Base-by-base conservation (phyloP, 2,329 filamentous ascomycete genomes). In the Cladophialophora chaetospira region DNA sequence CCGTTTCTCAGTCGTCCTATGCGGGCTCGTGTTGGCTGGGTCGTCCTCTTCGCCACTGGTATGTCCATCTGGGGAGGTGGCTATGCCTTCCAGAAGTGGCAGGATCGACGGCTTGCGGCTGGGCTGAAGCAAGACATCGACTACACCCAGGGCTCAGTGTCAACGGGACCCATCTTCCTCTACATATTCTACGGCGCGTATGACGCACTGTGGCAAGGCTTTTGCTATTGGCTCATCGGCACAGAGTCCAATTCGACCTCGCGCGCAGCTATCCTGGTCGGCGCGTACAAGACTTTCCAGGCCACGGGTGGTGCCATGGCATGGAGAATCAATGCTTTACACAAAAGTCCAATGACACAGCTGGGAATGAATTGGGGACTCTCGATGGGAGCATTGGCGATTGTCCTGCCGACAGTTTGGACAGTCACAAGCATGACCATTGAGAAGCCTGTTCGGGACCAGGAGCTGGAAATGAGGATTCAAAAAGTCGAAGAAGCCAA, bases 311-410 rank as follows among this genome's bases (percentile, higher is more conserved):
- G 87, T 2, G 91, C 88, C 57, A 82, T 73, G 53, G 75, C 73
- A 58, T 78, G 72, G 49, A 63, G 63, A 6, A 60, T 67, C 50
- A 66, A 68, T 38, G 75, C 71, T 66, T 71, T 74, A 71, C 65
- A 72, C 67, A 35, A 47, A 17, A 26, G 43, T 0, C 95, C 83
- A 74, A 85, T 88, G 77, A 82, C 79, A 63, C 83, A 91, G 66
- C 93, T 95, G 66, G 88, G 79, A 4, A 79, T 79, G 38, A 85
- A 85, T 75, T 96, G 91, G 91, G 89, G 78, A 50, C 78, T 95
- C 2, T 81, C 95, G 11, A 81, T 79, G 1, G 87, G 80, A n/a
- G 86, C 88, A 26, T 80, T 97, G 42, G 13, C 96, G 26, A 75
- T 93, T 59, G 92, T 70, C 4, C 65, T 79, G 45, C 77, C 77